Evolutionary conservation across 1,284 basidiomycete genomes (phyloP).

Genomic region (Cerrena zonata): DNA sequence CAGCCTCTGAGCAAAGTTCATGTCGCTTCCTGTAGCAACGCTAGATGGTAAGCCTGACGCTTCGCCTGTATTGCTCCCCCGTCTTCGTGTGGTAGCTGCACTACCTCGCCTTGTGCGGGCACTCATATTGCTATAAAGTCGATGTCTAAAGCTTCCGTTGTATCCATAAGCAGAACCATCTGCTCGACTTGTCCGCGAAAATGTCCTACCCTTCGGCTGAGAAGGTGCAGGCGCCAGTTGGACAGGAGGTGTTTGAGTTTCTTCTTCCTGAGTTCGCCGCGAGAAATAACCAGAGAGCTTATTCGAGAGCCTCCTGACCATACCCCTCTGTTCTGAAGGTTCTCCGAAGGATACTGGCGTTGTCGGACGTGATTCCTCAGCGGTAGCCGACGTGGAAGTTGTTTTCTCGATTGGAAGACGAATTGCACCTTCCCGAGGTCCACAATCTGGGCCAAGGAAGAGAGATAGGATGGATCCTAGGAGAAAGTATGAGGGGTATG

Average conservation of each 20-base stretch:
- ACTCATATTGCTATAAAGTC: slow-evolving; percentile 37
- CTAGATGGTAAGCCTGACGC: slow-evolving; percentile 33
- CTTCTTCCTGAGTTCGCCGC: slow-evolving; percentile 37
- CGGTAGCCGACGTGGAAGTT: slow-evolving; percentile 45
- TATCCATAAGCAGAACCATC: slow-evolving; percentile 81
- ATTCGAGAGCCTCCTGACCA: slow-evolving; percentile 35
- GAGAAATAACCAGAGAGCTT: slow-evolving; percentile 56
- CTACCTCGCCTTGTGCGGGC: slow-evolving; percentile 43
- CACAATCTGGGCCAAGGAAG: slow-evolving; percentile 87
- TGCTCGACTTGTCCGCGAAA: slow-evolving; percentile 49
- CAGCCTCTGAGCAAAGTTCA: slow-evolving; percentile 85
- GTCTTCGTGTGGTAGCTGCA: slow-evolving; percentile 35
- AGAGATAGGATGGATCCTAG: slow-evolving; percentile 79
- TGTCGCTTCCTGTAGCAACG: slow-evolving; percentile 40
- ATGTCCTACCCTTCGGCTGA: slow-evolving; percentile 40
- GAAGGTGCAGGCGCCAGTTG: slow-evolving; percentile 41
- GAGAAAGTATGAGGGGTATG: slow-evolving; percentile 2
- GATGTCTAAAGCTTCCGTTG: slow-evolving; percentile 45
- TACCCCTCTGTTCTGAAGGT: slow-evolving; percentile 27
- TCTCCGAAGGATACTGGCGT: slow-evolving; percentile 39
- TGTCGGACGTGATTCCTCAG: slow-evolving; percentile 44
- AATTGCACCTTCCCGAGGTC: slow-evolving; percentile 79
- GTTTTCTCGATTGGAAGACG: slow-evolving; percentile 71
- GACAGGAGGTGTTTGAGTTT: slow-evolving; percentile 33
- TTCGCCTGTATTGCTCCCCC: slow-evolving; percentile 42